Conservation (phyloP, 495 filamentous ascomycete species). For the Geopyxis carbonaria region DNA sequence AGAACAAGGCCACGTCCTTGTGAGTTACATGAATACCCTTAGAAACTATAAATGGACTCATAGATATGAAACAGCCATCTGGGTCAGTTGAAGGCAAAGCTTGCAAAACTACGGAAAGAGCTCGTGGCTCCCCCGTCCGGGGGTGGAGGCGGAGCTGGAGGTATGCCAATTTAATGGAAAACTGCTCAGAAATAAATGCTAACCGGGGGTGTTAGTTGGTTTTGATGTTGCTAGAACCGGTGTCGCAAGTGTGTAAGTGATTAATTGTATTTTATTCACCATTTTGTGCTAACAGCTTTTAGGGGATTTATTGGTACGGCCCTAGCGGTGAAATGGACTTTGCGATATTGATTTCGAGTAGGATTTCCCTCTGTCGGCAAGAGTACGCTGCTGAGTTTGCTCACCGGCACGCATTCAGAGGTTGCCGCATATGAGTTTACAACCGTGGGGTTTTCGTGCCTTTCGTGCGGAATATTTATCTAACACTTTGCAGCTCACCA, state of each 20-base stretch:
- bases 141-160: constrained; percentile 65
- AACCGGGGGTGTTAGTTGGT: constrained; percentile 39
- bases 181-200: constrained; percentile 14
- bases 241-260: constrained; percentile 82
- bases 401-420: constrained; percentile 95
- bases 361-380: constrained; percentile 96
- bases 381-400: constrained; percentile 83
- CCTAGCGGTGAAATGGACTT: constrained; percentile 2
- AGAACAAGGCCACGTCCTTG: constrained; percentile 93
- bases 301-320: constrained; percentile 36
- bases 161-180: constrained; percentile 39
- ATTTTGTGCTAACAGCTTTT: constrained; percentile 1
- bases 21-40: constrained; percentile 5
- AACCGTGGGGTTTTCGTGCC: too few species aligned
- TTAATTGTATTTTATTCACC: not conserved
- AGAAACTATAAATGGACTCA: not conserved
- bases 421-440: constrained; percentile 97
- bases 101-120: constrained; percentile 92
- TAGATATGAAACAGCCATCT: constrained; percentile 34
- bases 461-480: too few species aligned
- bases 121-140: constrained; percentile 69
- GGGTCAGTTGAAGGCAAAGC: constrained; percentile 93
- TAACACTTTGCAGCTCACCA: constrained; percentile 56
- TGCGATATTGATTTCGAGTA: constrained; percentile 14
- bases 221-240: constrained; percentile 98